A percentile compares a stretch with the other conserved stretches of the same genome.
Conservation (phyloP, 352 stramenopile genomes). For the Pythium biforme region DNA sequence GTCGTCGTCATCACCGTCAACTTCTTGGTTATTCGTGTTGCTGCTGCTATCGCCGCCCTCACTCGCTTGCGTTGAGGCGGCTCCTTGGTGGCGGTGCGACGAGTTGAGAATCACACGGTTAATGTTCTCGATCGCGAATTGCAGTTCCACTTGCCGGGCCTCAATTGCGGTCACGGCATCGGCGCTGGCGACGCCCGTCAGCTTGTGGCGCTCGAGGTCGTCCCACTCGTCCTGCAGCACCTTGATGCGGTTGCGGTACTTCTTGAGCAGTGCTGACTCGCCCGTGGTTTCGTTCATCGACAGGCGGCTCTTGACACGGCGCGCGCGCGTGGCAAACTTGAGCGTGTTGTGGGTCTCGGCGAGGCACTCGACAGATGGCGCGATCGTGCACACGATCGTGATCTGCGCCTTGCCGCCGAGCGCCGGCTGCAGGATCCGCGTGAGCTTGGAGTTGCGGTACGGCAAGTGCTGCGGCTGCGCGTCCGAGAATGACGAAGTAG, state of each 20-base stretch:
- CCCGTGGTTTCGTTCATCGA: constrained; percentile 86
- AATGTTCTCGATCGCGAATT: constrained; percentile 82
- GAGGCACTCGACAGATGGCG: constrained; percentile 91
- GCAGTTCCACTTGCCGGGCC: constrained; percentile 66
- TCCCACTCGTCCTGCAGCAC: constrained; percentile 69
- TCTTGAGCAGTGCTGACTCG: constrained; percentile 62
- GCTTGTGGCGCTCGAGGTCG: constrained; percentile 46
- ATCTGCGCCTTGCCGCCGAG: constrained; percentile 95
- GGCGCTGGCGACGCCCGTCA: neutral
- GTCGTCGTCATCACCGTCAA: constrained; percentile 38
- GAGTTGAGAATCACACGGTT: constrained; percentile 80
- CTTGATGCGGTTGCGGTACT: constrained; percentile 65
- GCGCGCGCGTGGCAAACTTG: constrained; percentile 94
- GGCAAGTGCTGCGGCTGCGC: constrained; percentile 79
- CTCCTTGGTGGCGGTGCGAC: constrained; percentile 29
- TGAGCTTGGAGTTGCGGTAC: constrained; percentile 98
- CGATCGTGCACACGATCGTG: constrained; percentile 96
- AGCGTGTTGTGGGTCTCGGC: constrained; percentile 95
- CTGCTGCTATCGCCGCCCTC: constrained; percentile 9
- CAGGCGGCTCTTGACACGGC: constrained; percentile 91
- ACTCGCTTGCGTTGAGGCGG: neutral
- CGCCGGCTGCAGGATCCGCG: constrained; percentile 95
- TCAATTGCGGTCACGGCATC: constrained; percentile 34
- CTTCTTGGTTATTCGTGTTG: constrained; percentile 8
- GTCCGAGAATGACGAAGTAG: constrained; percentile 23